phyloP scores from a whole-genome alignment of 140 eudicot genomes.

The Senecio squalidus region DNA sequence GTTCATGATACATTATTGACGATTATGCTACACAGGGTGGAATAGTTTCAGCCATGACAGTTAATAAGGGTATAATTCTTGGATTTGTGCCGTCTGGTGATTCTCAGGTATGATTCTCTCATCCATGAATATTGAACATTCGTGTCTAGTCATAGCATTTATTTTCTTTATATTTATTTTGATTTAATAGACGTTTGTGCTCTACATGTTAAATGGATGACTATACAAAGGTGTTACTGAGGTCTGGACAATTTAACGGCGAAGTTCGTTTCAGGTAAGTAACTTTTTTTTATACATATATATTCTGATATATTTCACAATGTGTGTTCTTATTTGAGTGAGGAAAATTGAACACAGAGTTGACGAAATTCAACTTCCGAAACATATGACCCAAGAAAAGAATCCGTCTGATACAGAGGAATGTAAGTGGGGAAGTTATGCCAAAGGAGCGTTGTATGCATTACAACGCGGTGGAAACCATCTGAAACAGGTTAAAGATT shows the following conservation, averaged over 20 bases:
- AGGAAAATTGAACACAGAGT: slow-evolving; percentile 40
- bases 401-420: slow-evolving; percentile 43
- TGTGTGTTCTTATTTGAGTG: background rate
- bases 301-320: too few species aligned
- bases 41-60: slow-evolving; percentile 87
- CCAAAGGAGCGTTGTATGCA: slow-evolving; percentile 86
- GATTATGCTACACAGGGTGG: slow-evolving; percentile 98
- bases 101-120: slow-evolving; percentile 55
- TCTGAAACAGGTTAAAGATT: slow-evolving; percentile 52
- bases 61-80: slow-evolving; percentile 81
- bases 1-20: too few species aligned
- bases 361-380: slow-evolving; percentile 65
- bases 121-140: background rate
- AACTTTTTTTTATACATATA: background rate
- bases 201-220: slow-evolving; percentile 19
- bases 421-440: slow-evolving; percentile 83
- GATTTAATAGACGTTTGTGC: slow-evolving; percentile 14
- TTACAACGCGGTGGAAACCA: slow-evolving; percentile 55
- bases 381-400: slow-evolving; percentile 22
- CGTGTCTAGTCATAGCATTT: background rate
- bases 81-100: slow-evolving; percentile 78
- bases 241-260: slow-evolving; percentile 80
- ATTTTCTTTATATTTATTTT: slow-evolving; percentile 1
- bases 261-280: slow-evolving; percentile 80
- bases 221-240: slow-evolving; percentile 53